Evolutionary conservation across 768 basidiomycete species (phyloP), one percentile per base, ranked within the genome.

Genomic region (Cytidiella melzeri): DNA sequence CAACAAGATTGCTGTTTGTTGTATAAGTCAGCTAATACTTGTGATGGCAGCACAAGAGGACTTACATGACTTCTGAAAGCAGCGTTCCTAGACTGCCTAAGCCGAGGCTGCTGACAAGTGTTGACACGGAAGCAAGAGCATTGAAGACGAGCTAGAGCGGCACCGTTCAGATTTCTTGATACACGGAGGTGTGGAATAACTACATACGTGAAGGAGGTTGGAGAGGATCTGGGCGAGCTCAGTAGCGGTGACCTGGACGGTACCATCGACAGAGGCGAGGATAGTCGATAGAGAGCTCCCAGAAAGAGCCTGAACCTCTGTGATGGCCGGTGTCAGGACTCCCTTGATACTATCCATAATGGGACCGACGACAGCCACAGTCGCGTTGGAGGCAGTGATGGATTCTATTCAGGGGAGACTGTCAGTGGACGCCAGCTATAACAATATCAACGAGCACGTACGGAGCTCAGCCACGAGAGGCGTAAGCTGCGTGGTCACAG

Each of bases 51-150:
- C 34, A 37, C 5, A 15, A 30, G 15, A 48, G 38, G 13, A 52
- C 60, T 52, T 42, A 60, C 59, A 58, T 56, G 21, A 69, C 59
- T 20, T 4, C 34, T 4, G 38, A 40, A 13, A 69, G 57, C 1
- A 61, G 27, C 28, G 24, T 12, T 12, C 55, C 45, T n/a, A 68
- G 53, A 7, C 47, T 57, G 10, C 27, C 12, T 20, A 47, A 37
- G 41, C 51, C 44, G 5, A 25, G 46, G n/a, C 18, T 39, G 15
- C 47, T 54, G 43, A 50, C 45, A 15, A 64, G 40, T 10, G 41
- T 34, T 23, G 69, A 47, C 36, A 69, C 56, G 21, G 44, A 38
- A 9, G 58, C 57, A 41, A 63, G 50, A 13, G 62, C 66, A 18
- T 34, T 36, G 53, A 70, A 56, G 47, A 67, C 42, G 7, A 60